Base-by-base conservation (phyloP, 192 early-diverging fungal species). In the Linnemannia elongata region DNA sequence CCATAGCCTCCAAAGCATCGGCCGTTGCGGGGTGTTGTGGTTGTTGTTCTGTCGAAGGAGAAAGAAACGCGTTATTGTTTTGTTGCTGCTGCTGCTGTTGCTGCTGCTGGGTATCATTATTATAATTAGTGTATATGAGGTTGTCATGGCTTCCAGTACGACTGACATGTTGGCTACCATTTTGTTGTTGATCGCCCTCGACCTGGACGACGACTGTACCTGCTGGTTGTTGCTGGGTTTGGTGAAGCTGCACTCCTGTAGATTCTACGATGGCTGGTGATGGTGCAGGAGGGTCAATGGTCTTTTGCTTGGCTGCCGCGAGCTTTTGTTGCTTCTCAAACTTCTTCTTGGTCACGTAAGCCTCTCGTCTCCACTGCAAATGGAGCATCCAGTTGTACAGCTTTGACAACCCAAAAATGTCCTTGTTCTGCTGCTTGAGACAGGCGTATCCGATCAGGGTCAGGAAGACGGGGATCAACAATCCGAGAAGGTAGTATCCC, bases 401-500 rank as follows among this genome's bases (percentile, higher is more conserved):
- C 42, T 78, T 77, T 27, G 82, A 83, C 22, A 83, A 36, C 4
- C 75, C 74, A 20, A 89, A 81, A 6, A 60, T 36, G 49, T 90
- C 87, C 6, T 75, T 72, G 73, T 92, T 91, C 63, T 89, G 84
- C 57, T 92, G 91, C 74, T 90, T 89, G 6, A 81, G 52, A 30
- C 80, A 60, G 12, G 81, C 80, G 44, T 88, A 84, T 33, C 83
- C 88, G 13, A 87, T 60, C 10, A 85, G 10, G 10, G 90, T 75
- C 63, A 93, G 60, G 45, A 89, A 72, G 33, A 82, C 1, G 17
- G 92, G 92, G 44, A 93, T 89, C 18, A 85, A 63, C 1, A 93
- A 70, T 20, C 79, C 88, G 20, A 89, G 79, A 1, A 92, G 81
- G 69, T 93, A 93, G 60, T 84, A 93, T 1, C 77, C 84, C 5